Evolutionary conservation across 2,329 filamentous ascomycete species (phyloP), one percentile per base, ranked within the genome.

Genomic region (Colletotrichum lini): DNA sequence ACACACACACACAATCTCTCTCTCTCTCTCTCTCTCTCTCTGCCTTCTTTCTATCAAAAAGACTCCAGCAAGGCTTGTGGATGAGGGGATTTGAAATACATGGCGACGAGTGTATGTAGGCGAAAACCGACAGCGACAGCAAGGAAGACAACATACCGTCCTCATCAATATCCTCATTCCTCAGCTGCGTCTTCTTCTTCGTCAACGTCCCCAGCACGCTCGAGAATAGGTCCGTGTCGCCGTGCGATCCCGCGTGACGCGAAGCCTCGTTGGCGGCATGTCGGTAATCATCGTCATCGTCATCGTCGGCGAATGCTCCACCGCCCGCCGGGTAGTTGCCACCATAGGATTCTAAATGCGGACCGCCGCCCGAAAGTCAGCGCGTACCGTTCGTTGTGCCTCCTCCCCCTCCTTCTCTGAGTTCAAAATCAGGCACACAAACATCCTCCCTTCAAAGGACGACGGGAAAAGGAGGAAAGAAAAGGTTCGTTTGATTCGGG

Each of bases 91-190:
- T 21, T 10, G 9, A 4, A 49, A 9, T n/a, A 21, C 47, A 49
- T 16, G 9, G 47, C 15, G n/a, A 21, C n/a, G 6, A 21, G 21
- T 15, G n/a, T 12, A 30, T 6, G 10, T 6, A 23, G 49, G 49
- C 26, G 30, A 16, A 8, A 4, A n/a, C 16, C 16, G 44, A 30
- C 13, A 40, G 38, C 6, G 49, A 30, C 58, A 30, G n/a, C 49
- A 50, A 7, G 54, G 18, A 61, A 44, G 21, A n/a, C 3, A 26
- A 75, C 82, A 49, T 69, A 86, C 87, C 84, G 23, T 87, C 81
- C 76, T 90, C 87, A 63, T 89, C 85, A 13, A 85, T 65, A 38
- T 83, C 80, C 67, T 87, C 83, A 45, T 84, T 76, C n/a, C 82
- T 81, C 30, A 89, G 77, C 67, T 82, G 79, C 68, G 79, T 75